Base-by-base conservation (phyloP, 352 stramenopile genomes). In the Thalassiosira mediterranea region DNA sequence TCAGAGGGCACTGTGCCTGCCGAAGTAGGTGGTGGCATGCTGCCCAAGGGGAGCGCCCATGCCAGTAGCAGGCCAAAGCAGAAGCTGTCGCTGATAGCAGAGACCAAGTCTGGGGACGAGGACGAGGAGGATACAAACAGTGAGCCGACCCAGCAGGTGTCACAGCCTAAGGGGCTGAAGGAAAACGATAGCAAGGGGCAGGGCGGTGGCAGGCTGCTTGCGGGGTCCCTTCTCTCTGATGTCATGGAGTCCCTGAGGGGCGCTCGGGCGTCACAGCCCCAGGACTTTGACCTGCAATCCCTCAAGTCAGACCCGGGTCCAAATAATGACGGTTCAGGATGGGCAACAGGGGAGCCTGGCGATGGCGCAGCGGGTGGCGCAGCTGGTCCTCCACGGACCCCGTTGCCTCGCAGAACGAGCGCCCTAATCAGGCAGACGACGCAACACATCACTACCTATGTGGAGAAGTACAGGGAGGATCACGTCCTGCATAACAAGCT, bases 401-500 rank as follows among this genome's bases (percentile, higher is more conserved):
- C 26, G 19, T 7, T 42, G 15, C 28, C 40, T 7, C 4, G 28
- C 23, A 7, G 31, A 8, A 11, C 15, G 15, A 49, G 29, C 54
- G 15, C 54, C 5, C 15, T 63, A 13, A 78, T 10, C 31, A 29
- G 23, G 26, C 58, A 71, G 4, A 34, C 64, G 11, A 63, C 15
- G 13, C 37, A 79, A 48, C 47, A 79, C 23, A 19, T 81, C 7
- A 65, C 52, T 10, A 40, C 51, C 0, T 75, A 71, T n/a, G 54
- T 78, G 3, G 64, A 72, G 17, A 59, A 31, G 8, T 53, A 70
- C 15, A 77, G 61, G 44, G 74, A 83, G 49, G 74, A 83, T 42
- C 67, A 74, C 49, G 66, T 47, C 51, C 8, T 83, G 17, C 62
- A 75, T 52, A 72, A 83, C 37, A 73, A 77, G 63, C 25, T 72